Base-by-base conservation (phyloP, 345 rosid species). In the Sisymbrium altissimum region DNA sequence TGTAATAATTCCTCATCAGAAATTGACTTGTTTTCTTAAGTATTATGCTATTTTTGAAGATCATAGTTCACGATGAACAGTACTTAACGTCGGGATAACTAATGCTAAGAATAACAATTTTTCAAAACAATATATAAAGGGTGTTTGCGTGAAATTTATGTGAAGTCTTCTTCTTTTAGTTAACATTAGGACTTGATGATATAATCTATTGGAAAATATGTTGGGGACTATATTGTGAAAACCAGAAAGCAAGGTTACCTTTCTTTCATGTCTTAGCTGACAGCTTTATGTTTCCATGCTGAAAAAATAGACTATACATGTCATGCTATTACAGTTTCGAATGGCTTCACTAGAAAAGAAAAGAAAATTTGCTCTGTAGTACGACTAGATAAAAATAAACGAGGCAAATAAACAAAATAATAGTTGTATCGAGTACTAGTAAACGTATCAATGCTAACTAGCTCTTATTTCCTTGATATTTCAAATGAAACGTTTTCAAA, bases 211-310 rank as follows among this genome's bases (percentile, higher is more conserved):
- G 9, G 9, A 40, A 40, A 41, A 41, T 13, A 7, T 54, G 59
- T 39, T 39, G 36, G 36, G 59, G 33, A 65, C 11, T 36, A 7
- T 40, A 40, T 55, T 21, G 40, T 40, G 64, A 55, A 68, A 54
- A 55, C 54, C 54, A 68, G 61, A 68, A 52, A 53, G 72, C 29
- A 66, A 41, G 25, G 49, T 53, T 27, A 15, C 15, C 25, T 53
- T 3, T 50, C 61, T 45, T 64, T 64, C 69, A 52, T 53, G 62
- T 50, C 72, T 25, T 38, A 32, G 63, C 62, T 68, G 72, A 53
- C 73, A 68, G 40, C 64, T 68, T 55, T 68, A 55, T 68, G 54
- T 66, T 35, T 52, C 40, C 46, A 56, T 56, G 14, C 54, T 56
- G 52, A 39, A 68, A 52, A 39, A 55, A 54, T 5, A 44, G 13